Base-by-base conservation (phyloP, 2,329 filamentous ascomycete species). In the Annulohypoxylon truncatum region DNA sequence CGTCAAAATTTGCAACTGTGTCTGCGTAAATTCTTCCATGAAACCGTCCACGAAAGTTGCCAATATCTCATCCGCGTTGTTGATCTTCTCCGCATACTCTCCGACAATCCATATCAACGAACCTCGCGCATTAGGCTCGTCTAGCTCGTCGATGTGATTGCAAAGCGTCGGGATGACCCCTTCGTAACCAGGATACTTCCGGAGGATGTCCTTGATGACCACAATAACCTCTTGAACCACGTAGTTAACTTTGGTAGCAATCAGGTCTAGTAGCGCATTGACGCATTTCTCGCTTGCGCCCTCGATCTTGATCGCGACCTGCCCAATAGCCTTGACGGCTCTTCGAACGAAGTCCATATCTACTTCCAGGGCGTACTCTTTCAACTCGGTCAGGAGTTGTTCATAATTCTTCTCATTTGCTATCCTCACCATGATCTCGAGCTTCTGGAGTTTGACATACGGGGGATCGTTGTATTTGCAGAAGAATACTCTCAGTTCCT, bases 381-480 rank as follows among this genome's bases (percentile, higher is more conserved):
- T 98, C 76, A 99, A 79, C 79, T 99, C 96, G 9, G 94, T 92
- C 13, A 99, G 84, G 24, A 99, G 85, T 77, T 98, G 96, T 76
- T 99, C 96, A 65, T 95, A 95, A 77, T 98, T 99, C 77, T 91
- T 92, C 73, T 97, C 94, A 81, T 97, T 98, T 66, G 95, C 93
- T 89, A 99, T 98, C 79, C 96, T 90, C 50, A 99, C 95, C 96
- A 99, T 98, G 69, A 98, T 98, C 78, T 99, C 96, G 52, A 99
- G 87, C 78, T 99, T 99, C 77, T 97, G 92, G 65, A 99, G 89
- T 80, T 99, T 99, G 74, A 99, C 90, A 78, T 99, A 99, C 20
- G 94, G 94, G 1, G 96, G 95, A 73, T 99, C 96, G 77, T 98
- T 98, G 83, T 99, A 99, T 82, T 99, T 99, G 90, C 96, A 99